Evolutionary conservation across 2,329 filamentous ascomycete genomes (phyloP).

Genomic region (Fusarium sp.): DNA sequence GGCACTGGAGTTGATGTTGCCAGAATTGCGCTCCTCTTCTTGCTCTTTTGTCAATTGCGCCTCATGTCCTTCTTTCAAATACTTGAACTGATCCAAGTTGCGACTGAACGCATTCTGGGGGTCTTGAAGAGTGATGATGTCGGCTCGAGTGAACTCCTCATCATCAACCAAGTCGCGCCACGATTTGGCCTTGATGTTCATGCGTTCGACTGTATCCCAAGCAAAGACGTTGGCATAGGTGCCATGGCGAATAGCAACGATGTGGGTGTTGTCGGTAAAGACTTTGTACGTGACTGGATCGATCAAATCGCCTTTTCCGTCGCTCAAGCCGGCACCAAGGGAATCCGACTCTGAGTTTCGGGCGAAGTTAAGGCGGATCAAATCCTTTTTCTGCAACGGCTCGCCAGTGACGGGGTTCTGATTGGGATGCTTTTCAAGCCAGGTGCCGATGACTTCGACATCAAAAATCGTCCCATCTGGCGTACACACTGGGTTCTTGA

Average conservation of each 20-base stretch:
- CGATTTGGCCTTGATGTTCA: slow-evolving; percentile 97
- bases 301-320: slow-evolving; percentile 81
- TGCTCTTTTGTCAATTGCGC: slow-evolving; percentile 77
- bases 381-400: slow-evolving; percentile 81
- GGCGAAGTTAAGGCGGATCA: slow-evolving; percentile 91
- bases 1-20: slow-evolving; percentile 81
- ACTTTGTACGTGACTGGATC: slow-evolving; percentile 98
- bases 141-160: slow-evolving; percentile 84
- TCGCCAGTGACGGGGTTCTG: slow-evolving; percentile 91
- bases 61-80: slow-evolving; percentile 83
- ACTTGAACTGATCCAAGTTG: slow-evolving; percentile 89
- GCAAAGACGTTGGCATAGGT: slow-evolving; percentile 95
- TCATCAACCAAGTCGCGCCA: slow-evolving; percentile 94
- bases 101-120: slow-evolving; percentile 88
- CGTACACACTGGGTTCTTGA: slow-evolving; percentile 94
- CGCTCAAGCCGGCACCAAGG: slow-evolving; percentile 60
- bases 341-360: slow-evolving; percentile 82
- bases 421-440: slow-evolving; percentile 87
- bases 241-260: slow-evolving; percentile 84
- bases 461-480: slow-evolving; percentile 90
- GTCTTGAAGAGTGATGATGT: slow-evolving; percentile 96
- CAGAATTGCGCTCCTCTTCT: slow-evolving; percentile 72
- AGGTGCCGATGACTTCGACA: slow-evolving; percentile 90
- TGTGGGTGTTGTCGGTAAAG: slow-evolving; percentile 97
- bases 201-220: slow-evolving; percentile 92